Evolutionary conservation across 306 rosid genomes (phyloP).

Genomic region (Nissolia schottii): DNA sequence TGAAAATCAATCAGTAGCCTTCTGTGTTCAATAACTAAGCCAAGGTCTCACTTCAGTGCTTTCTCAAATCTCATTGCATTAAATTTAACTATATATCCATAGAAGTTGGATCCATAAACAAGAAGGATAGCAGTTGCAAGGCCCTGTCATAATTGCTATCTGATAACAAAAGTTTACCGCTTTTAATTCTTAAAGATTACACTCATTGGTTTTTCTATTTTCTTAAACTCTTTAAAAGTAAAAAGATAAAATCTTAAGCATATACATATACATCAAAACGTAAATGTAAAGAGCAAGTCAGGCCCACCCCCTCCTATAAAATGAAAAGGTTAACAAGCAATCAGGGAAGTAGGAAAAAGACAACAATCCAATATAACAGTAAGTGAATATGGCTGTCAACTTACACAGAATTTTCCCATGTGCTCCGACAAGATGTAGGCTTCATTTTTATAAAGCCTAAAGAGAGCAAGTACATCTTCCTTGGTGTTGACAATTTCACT

Average conservation of each 20-base stretch:
- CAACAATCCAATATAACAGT: background rate
- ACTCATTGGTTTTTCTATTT: background rate
- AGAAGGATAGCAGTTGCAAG: background rate
- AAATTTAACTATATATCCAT: background rate
- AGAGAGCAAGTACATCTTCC: constrained; percentile 71
- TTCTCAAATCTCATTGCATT: background rate
- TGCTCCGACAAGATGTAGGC: constrained; percentile 80
- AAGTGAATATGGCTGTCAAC: constrained; percentile 24
- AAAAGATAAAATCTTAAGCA: background rate
- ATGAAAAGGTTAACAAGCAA: background rate
- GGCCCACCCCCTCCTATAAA: background rate
- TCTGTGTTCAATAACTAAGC: background rate
- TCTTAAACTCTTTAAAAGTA: background rate
- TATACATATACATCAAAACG: background rate
- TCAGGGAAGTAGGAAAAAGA: background rate
- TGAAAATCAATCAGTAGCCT: background rate
- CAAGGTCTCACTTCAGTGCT: background rate
- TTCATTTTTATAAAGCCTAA: constrained; percentile 60
- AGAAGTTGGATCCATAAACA: background rate
- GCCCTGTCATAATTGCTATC: background rate
- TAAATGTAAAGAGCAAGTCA: background rate
- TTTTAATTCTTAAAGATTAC: background rate
- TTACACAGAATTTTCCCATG: constrained; percentile 73
- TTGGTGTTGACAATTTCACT: constrained; percentile 60
- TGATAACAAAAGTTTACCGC: background rate